Base-by-base conservation (phyloP, 2,329 filamentous ascomycete genomes). In the Hirsutella thompsonii region DNA sequence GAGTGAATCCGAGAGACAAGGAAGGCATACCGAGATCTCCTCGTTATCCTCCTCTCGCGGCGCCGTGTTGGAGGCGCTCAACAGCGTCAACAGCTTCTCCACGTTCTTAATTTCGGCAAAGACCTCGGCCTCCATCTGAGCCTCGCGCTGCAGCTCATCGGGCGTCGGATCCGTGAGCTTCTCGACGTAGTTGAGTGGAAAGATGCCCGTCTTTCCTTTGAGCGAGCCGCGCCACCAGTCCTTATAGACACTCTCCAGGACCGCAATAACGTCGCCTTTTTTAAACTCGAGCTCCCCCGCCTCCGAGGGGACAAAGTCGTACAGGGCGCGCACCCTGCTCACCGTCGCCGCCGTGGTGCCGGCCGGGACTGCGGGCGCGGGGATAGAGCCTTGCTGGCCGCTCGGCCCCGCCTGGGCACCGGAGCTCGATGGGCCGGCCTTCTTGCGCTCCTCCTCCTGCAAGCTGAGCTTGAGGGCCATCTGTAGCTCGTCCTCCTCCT, bases 201-300 rank as follows among this genome's bases (percentile, higher is more conserved):
- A 98, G 49, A 98, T 98, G 52, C 92, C 92, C 6, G 88, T 95
- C 61, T 95, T 87, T 18, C 92, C 92, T 56, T 89, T 80, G 44
- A 98, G 68, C 34, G 89, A 94, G 1, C 92, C 92, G 52, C 94
- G 90, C 92, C 92, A 98, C 92, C 92, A 98, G 61, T 98, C 92
- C 63, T 96, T 98, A 67, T 93, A 98, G 2, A 96, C 92, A 2
- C 89, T 95, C 62, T 96, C 92, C 33, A 98, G 71, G 14, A 98
- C 92, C 1, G 92, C 90, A 59, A 98, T 98, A 33, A 96, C 83
- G 58, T 98, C 92, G 21, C 92, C 90, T 65, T 94, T 94, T 51
- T 89, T 83, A 61, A 98, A 98, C 51, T 94, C 88, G 46, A 98
- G 70, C 66, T 98, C 92, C 37, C 90, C 92, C 0, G 88, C 79